A percentile compares a stretch with the other conserved stretches of the same genome.
phyloP scores from a whole-genome alignment of 345 rosid species.

The Trapa incisa region DNA sequence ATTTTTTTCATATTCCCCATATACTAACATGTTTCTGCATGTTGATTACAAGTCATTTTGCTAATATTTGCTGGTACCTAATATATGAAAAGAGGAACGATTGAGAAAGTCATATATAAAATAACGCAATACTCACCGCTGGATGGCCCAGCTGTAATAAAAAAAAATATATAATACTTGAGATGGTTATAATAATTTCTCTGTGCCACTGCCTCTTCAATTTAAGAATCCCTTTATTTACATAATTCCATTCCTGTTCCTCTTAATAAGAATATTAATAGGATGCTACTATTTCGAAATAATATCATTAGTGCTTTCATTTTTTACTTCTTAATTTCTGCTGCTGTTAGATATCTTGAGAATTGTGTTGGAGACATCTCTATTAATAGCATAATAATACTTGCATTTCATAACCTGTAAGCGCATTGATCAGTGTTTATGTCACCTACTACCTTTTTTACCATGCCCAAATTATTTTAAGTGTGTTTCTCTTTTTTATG shows the following conservation, averaged over 20 bases:
- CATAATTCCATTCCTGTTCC: background rate
- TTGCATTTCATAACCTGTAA: background rate
- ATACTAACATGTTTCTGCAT: too few species aligned
- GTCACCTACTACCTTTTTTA: background rate
- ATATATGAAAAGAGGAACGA: background rate
- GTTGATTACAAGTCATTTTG: too few species aligned
- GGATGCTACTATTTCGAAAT: background rate
- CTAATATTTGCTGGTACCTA: too few species aligned
- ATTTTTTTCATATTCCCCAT: background rate
- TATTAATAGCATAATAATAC: too few species aligned
- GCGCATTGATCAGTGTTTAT: background rate
- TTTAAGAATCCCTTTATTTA: background rate
- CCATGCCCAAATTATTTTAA: background rate
- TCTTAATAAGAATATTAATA: background rate
- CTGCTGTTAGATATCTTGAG: background rate
- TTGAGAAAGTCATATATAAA: background rate
- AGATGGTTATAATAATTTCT: too few species aligned
- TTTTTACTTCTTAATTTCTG: background rate
- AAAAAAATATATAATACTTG: background rate
- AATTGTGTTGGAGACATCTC: background rate
- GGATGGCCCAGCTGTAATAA: background rate
- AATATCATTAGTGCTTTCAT: background rate
- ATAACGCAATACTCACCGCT: background rate
- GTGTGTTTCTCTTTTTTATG: conserved; percentile 11
- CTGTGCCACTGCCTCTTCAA: background rate